These are phyloP conservation scores for Polygonum aviculare DNA, from an alignment of 148 eudicot genomes.

Conservation along the genomic window DNA sequence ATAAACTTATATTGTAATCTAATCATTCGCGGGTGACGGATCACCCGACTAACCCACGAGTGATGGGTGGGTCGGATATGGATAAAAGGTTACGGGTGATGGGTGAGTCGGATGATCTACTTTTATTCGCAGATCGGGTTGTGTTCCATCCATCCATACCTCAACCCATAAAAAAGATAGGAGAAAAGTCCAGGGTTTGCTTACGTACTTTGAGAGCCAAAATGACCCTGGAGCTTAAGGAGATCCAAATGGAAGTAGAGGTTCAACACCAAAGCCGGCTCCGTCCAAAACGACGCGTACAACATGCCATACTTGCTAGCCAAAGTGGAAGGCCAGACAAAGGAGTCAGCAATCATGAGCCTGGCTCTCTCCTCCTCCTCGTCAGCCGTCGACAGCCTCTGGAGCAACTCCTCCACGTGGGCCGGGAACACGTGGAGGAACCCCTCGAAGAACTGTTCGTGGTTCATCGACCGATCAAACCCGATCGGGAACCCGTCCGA, in stretches of 20 bases:
- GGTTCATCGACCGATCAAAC: conserved; percentile 27
- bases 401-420: conserved; percentile 33
- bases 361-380: conserved; percentile 17
- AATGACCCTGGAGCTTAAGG: conserved; percentile 43
- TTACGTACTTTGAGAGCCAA: conserved; percentile 42
- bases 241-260: conserved; percentile 58
- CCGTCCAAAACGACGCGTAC: conserved; percentile 65
- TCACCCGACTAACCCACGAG: too few species aligned
- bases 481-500: conserved; percentile 40
- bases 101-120: too few species aligned
- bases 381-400: conserved; percentile 8
- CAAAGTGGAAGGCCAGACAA: conserved; percentile 47
- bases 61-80: too few species aligned
- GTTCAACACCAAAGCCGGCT: conserved; percentile 53
- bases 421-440: conserved; percentile 40
- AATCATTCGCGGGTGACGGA: too few species aligned
- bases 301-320: conserved; percentile 46
- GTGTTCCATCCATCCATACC: too few species aligned
- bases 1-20: too few species aligned
- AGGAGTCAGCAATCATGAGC: conserved; percentile 57
- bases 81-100: too few species aligned
- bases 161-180: too few species aligned
- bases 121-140: too few species aligned
- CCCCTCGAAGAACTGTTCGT: conserved; percentile 39
- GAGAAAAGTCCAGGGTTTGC: not conserved